Evolutionary conservation across 2,329 filamentous ascomycete species (phyloP), one percentile per base, ranked within the genome.

Genomic region (Botrytis medusae): DNA sequence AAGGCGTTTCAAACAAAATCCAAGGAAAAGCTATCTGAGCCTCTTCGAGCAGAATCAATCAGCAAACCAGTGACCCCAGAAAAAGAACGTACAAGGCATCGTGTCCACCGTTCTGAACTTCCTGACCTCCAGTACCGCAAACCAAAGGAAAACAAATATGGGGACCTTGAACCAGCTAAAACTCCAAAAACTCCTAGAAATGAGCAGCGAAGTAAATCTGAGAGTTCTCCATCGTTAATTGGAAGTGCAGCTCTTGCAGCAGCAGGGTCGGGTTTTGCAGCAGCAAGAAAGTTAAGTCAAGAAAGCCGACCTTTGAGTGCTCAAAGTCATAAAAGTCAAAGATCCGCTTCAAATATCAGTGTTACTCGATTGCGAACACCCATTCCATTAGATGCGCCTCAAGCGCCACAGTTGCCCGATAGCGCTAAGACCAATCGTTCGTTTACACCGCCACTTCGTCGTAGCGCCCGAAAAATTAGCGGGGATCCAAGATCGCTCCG

Each of bases 401-500:
- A 80, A 85, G 59, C 51, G 51, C 82, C 82, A 77, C 86, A 87
- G 74, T 87, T 90, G 80, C 88, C 92, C 82, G 88, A 91, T 77
- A 93, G 90, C 81, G 82, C 86, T 75, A 80, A 84, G 76, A 90
- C 86, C 82, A 85, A 86, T 74, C 84, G 86, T 75, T 88, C 81
- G 79, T 83, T 81, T 81, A 92, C 91, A 74, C 92, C 91, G 76
- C 90, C 92, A 65, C 87, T 96, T 75, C 88, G 94, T 79, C 89
- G 93, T 76, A 87, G 88, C 76, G 90, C 91, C 78, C 85, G 87
- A 68, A 87, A 86, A 81, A 80, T 91, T 82, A 95, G 92, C 87
- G 91, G 92, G 83, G 93, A 97, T 86, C 86, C 97, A 79, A 85
- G 92, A 84, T 88, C 88, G 78, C 88, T 89, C 78, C 89, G 89